phyloP scores from a whole-genome alignment of 768 basidiomycete species.

The Boletus rex-veris region DNA sequence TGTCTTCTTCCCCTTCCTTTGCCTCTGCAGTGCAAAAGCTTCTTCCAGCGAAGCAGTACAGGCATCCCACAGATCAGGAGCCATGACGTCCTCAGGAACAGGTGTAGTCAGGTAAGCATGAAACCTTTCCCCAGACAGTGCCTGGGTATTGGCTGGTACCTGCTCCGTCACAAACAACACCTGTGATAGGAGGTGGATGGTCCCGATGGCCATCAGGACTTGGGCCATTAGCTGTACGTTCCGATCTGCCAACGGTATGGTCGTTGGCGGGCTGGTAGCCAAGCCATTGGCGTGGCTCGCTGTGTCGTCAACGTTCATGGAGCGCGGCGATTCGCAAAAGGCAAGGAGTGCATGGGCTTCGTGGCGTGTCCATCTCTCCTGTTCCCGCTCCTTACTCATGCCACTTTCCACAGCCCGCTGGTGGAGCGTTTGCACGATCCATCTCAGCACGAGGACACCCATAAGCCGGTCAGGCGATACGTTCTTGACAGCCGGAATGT shows the following conservation, averaged over 20 bases:
- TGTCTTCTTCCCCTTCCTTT: constrained; percentile 42
- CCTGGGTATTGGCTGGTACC: constrained; percentile 43
- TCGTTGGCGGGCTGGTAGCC: constrained; percentile 2
- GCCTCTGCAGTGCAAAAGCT: constrained; percentile 46
- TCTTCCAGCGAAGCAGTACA: constrained; percentile 44
- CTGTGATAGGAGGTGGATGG: constrained; percentile 58
- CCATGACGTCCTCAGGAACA: constrained; percentile 20
- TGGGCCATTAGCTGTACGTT: constrained; percentile 71
- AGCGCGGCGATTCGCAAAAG: constrained; percentile 35
- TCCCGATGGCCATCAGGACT: constrained; percentile 53
- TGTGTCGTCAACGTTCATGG: constrained; percentile 5
- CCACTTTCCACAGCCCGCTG: constrained; percentile 47
- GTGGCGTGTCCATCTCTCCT: constrained; percentile 63
- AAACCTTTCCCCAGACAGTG: constrained; percentile 58
- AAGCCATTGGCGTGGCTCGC: constrained; percentile 19
- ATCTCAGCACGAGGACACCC: constrained; percentile 57
- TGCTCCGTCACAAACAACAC: constrained; percentile 52
- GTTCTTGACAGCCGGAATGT: constrained; percentile 43
- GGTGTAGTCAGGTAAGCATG: constrained; percentile 48
- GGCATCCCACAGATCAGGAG: constrained; percentile 44
- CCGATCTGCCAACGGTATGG: constrained; percentile 45
- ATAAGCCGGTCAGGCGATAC: constrained; percentile 47
- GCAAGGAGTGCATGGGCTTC: constrained; percentile 62
- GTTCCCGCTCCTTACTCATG: constrained; percentile 53
- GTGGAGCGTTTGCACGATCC: constrained; percentile 53